Conservation (phyloP, 2,329 filamentous ascomycete genomes). For the Pseudopithomyces chartarum region DNA sequence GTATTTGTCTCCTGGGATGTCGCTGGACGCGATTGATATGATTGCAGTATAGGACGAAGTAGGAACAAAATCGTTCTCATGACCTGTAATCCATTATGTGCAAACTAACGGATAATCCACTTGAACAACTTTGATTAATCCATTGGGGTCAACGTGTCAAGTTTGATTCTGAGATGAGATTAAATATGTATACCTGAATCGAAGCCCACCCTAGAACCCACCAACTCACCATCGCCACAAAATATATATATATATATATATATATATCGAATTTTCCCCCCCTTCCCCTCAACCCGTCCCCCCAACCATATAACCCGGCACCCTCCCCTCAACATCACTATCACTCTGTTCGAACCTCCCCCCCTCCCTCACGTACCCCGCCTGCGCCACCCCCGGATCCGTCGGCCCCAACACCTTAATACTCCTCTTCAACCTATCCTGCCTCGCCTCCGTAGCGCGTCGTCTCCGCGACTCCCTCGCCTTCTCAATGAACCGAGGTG, state of each 20-base stretch:
- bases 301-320: slow-evolving; percentile 13
- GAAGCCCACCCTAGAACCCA: not conserved
- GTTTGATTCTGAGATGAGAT: too few relatives aligned
- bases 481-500: slow-evolving; percentile 24
- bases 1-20: slow-evolving; percentile 26
- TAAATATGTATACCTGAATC: not conserved
- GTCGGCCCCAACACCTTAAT: slow-evolving; percentile 38
- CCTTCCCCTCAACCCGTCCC: too few relatives aligned
- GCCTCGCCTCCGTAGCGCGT: slow-evolving; percentile 24
- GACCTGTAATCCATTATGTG: too few relatives aligned
- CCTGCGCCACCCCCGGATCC: slow-evolving; percentile 24
- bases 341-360: not conserved
- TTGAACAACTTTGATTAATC: too few relatives aligned
- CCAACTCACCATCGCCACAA: too few relatives aligned
- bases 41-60: slow-evolving; percentile 7
- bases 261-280: too few relatives aligned
- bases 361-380: slow-evolving; percentile 10
- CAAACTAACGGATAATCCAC: too few relatives aligned
- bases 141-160: too few relatives aligned
- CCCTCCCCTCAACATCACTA: slow-evolving; percentile 8
- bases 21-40: slow-evolving; percentile 27
- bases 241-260: too few relatives aligned
- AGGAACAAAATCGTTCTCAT: not conserved
- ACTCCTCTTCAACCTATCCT: slow-evolving; percentile 37
- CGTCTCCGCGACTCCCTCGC: slow-evolving; percentile 29